Base-by-base conservation (phyloP, 306 rosid species). In the Vigna reflexopilosa region DNA sequence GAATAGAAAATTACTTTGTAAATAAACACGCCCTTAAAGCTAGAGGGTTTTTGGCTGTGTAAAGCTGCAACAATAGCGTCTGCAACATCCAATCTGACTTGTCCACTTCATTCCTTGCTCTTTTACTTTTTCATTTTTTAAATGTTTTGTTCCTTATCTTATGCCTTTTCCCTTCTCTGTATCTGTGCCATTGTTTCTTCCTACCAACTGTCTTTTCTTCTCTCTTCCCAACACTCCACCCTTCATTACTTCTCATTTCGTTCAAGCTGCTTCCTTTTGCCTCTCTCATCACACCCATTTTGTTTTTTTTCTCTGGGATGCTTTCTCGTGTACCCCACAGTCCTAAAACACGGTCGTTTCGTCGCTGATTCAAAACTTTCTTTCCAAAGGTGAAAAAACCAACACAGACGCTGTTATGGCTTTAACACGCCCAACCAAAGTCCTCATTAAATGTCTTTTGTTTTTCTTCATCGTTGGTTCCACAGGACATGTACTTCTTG, bases 401-500 rank as follows among this genome's bases (percentile, higher is more conserved):
- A 49, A 71, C 78, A 82, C 81, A 81, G 9, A 75, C 30, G 57
- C 78, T 68, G 52, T 65, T 64, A 72, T 69, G 68, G 49, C 68
- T 40, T 52, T 78, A 8, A 9, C 6, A 4, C 71, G 2, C 75
- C 75, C 6, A 22, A 58, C 67, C 17, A 4, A 40, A 62, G 14
- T 65, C 73, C n/a, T 75, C 73, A 28, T 48, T 73, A 50, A 73
- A 49, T 40, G 70, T 7, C 61, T 2, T 70, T 47, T 9, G 10
- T 59, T 51, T 2, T 68, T 69, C 20, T n/a, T 34, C 7, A 14
- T 70, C 59, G n/a, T 28, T 10, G 17, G 40, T 44, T 28, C 50
- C 66, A 4, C 15, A 36, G n/a, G 70, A 44, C 28, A 8, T 61
- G 54, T 24, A 67, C 42, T 64, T 57, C 22, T 71, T 30, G 26